Evolutionary conservation across 2,329 filamentous ascomycete species (phyloP).

Genomic region (Colletotrichum lupini): DNA sequence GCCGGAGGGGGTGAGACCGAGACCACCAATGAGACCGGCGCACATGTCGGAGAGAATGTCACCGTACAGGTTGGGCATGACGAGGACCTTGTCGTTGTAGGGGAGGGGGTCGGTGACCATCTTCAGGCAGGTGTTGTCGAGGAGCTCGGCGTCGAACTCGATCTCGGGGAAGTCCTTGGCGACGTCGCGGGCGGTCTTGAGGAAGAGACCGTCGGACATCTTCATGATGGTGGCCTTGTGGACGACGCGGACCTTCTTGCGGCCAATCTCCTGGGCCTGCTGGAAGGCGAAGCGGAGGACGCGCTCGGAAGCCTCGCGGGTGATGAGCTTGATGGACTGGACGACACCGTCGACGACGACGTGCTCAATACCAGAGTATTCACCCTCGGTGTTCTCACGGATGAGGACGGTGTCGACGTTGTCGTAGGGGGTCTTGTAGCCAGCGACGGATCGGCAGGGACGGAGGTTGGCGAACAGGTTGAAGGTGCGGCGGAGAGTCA

Average conservation of each 20-base stretch:
- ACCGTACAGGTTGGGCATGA: slow-evolving; percentile 98
- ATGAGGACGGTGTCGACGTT: slow-evolving; percentile 97
- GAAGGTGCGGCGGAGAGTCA: slow-evolving; percentile 98
- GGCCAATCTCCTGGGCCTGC: slow-evolving; percentile 91
- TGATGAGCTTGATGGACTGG: slow-evolving; percentile 99
- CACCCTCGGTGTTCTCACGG: slow-evolving; percentile 99
- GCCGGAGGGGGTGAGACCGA: slow-evolving; percentile 95
- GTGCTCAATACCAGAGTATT: slow-evolving; percentile 99
- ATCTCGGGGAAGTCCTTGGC: slow-evolving; percentile 96
- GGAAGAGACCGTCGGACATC: slow-evolving; percentile 99
- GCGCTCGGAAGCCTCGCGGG: slow-evolving; percentile 91
- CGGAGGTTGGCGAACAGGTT: slow-evolving; percentile 99
- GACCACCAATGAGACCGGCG: slow-evolving; percentile 96
- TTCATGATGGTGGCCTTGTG: slow-evolving; percentile 99
- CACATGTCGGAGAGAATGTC: slow-evolving; percentile 99
- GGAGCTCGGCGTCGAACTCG: slow-evolving; percentile 96
- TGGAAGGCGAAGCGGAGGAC: slow-evolving; percentile 98
- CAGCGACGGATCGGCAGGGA: slow-evolving; percentile 95
- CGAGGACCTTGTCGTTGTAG: slow-evolving; percentile 99
- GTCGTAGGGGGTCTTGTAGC: slow-evolving; percentile 99
- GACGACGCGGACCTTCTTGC: slow-evolving; percentile 96
- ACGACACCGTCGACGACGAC: slow-evolving; percentile 97
- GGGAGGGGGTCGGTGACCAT: slow-evolving; percentile 96
- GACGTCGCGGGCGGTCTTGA: slow-evolving; percentile 85
- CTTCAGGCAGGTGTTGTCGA: slow-evolving; percentile 99